Conservation (phyloP, 225 moss, liverwort and hornwort genomes). For the Polytrichum commune region DNA sequence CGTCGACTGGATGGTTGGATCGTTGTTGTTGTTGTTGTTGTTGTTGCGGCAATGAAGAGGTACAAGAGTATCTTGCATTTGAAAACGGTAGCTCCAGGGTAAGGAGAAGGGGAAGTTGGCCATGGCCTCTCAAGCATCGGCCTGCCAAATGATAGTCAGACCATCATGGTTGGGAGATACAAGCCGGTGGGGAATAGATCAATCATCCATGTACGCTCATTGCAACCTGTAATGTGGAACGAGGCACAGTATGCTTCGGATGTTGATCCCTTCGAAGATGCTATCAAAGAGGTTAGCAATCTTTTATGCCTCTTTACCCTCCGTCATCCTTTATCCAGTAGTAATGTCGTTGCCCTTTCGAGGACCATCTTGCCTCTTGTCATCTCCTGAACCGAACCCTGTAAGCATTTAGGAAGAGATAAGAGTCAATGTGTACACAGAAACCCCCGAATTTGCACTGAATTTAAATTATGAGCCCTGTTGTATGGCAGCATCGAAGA, state of each 20-base stretch:
- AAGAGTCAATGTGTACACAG: no score
- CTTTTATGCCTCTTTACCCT: neutral
- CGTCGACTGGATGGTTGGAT: no score
- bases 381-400: neutral
- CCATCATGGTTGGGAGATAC: slow-evolving; percentile 51
- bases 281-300: slow-evolving; percentile 42
- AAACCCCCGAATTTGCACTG: neutral
- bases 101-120: slow-evolving; percentile 23
- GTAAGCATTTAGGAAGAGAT: neutral
- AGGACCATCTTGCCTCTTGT: neutral
- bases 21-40: no score
- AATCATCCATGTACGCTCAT: slow-evolving; percentile 23
- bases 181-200: slow-evolving; percentile 40
- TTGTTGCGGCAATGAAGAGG: slow-evolving; percentile 21
- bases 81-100: slow-evolving; percentile 31
- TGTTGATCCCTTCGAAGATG: slow-evolving; percentile 50
- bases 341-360: neutral
- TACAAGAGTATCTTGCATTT: slow-evolving; percentile 26
- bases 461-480: slow-evolving; percentile 7
- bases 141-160: slow-evolving; percentile 25
- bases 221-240: slow-evolving; percentile 59
- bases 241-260: slow-evolving; percentile 36
- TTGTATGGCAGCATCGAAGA: slow-evolving; percentile 66
- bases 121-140: slow-evolving; percentile 39
- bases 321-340: no score